These are phyloP conservation scores for Glycine soja DNA, from an alignment of 306 rosid species.

Conservation along the genomic window DNA sequence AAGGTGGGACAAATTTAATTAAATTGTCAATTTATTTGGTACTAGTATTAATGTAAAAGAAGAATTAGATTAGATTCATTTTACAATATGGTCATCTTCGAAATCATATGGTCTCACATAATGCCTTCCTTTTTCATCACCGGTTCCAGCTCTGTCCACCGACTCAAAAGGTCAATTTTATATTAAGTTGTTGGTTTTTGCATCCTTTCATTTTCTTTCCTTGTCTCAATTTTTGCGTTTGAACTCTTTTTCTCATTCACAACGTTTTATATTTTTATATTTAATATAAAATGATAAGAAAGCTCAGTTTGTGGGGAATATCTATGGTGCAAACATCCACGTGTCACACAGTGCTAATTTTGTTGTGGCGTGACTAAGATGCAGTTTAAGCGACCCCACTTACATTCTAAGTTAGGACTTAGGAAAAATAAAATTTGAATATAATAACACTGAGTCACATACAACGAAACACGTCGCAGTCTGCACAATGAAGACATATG, in stretches of 20 bases:
- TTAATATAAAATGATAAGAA: background rate
- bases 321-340: background rate
- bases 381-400: slow-evolving; percentile 14
- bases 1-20: background rate
- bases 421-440: background rate
- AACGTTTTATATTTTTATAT: background rate
- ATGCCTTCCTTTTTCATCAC: background rate
- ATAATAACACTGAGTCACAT: background rate
- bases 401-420: background rate
- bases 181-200: background rate
- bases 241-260: background rate
- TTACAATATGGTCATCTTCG: background rate
- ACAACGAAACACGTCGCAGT: slow-evolving; percentile 2
- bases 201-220: background rate
- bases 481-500: slow-evolving; percentile 13
- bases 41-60: background rate
- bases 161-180: slow-evolving; percentile 27
- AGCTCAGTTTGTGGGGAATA: background rate
- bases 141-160: slow-evolving; percentile 22
- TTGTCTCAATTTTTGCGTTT: background rate
- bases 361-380: too few relatives aligned
- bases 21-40: background rate
- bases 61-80: background rate
- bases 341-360: slow-evolving; percentile 8
- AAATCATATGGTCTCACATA: slow-evolving; percentile 1